These are phyloP conservation scores for Cyclotella choctawhatcheeana DNA, from an alignment of 108 stramenopile genomes.

Conservation along the genomic window DNA sequence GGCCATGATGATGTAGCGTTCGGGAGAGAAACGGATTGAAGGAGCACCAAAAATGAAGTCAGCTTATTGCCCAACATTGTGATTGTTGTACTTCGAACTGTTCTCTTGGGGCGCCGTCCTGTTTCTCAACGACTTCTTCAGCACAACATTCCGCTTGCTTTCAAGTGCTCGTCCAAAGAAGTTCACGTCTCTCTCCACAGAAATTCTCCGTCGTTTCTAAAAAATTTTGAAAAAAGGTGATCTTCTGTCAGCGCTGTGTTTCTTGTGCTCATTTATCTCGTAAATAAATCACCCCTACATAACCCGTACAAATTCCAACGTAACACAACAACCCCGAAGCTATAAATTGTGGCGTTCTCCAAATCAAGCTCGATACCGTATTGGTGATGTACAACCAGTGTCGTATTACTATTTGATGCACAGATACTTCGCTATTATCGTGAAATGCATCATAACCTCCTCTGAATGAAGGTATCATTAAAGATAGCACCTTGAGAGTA, in stretches of 20 bases:
- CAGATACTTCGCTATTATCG: not conserved
- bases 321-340: constrained; percentile 15
- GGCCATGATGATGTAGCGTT: constrained; percentile 25
- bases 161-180: no score
- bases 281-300: constrained; percentile 30
- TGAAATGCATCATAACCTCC: not conserved
- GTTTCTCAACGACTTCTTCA: no score
- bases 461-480: not conserved
- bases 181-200: no score
- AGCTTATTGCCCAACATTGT: not conserved
- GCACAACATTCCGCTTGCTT: no score
- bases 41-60: not conserved
- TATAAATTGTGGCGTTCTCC: constrained; percentile 4
- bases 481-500: not conserved
- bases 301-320: constrained; percentile 14
- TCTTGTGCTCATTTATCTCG: not conserved
- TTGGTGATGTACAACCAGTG: not conserved
- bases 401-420: not conserved
- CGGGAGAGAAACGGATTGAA: constrained; percentile 14
- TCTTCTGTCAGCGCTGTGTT: not conserved
- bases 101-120: no score
- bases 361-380: not conserved
- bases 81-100: not conserved
- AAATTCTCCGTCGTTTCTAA: not conserved
- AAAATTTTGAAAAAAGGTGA: not conserved